Evolutionary conservation across 768 basidiomycete species (phyloP).

Genomic region (Phylloporus sp.): DNA sequence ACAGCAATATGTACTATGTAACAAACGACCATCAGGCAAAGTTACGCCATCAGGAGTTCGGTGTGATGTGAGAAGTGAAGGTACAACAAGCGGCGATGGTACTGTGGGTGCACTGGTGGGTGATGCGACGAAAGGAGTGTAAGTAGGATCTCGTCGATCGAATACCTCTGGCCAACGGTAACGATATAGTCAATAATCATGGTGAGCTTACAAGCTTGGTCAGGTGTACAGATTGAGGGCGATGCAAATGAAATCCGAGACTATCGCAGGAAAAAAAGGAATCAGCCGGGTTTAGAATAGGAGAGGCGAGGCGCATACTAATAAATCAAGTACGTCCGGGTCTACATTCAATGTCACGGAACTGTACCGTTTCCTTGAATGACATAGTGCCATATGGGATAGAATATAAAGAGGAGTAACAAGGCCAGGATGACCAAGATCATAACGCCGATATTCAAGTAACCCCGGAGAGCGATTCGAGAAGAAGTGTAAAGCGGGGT

Average conservation of each 20-base stretch:
- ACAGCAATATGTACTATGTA: not conserved
- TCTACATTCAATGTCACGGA: conserved; percentile 4
- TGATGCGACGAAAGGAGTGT: conserved; percentile 1
- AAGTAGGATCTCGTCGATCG: not conserved
- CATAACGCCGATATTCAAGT: conserved; percentile 70
- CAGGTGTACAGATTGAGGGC: conserved; percentile 1
- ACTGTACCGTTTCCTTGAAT: not conserved
- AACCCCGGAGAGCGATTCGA: conserved; percentile 41
- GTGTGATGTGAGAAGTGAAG: not conserved
- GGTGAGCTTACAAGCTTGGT: not conserved
- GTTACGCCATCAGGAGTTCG: not conserved
- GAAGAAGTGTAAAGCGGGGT: conserved; percentile 22
- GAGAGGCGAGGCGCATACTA: conserved; percentile 5
- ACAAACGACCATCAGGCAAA: not conserved
- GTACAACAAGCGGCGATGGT: too few relatives aligned
- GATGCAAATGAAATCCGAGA: conserved; percentile 1
- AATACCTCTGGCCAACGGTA: not conserved
- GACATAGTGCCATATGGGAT: conserved; percentile 56
- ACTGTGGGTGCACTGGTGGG: too few relatives aligned
- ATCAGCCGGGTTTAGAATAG: not conserved
- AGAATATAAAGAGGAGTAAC: conserved; percentile 74
- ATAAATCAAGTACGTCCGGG: not conserved
- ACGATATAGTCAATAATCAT: not conserved
- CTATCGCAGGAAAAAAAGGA: not conserved
- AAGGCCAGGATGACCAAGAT: conserved; percentile 56